Base-by-base conservation (phyloP, 2,329 filamentous ascomycete species). In the Curvularia sp. region DNA sequence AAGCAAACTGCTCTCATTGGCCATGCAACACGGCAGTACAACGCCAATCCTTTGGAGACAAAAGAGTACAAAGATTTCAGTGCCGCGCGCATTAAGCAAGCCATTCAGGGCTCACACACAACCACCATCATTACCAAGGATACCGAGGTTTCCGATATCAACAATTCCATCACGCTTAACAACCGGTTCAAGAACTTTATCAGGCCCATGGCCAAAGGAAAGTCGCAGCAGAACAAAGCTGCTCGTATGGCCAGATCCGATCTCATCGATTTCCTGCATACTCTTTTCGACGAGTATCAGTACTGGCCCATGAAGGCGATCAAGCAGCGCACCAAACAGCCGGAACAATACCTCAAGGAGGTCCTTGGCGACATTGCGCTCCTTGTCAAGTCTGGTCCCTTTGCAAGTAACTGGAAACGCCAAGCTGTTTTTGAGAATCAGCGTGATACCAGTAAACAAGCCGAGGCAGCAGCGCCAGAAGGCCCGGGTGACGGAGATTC, bases 261-360 rank as follows among this genome's bases (percentile, higher is more conserved):
- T 71, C 87, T 99, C 62, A 80, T 96, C 79, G 93, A 97, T 79
- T 85, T 87, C 64, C 88, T 99, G 60, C 93, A 94, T 81, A 80
- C 85, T 48, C 90, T 89, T 74, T 99, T 97, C 86, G 86, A 89
- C 55, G 82, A 90, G 70, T 96, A 90, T 82, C 88, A 89, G 69
- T 98, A 95, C 78, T 99, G 94, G 93, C 88, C 90, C n/a, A 91
- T 98, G 83, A 93, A 92, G 73, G 87, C 90, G 5, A 85, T 99
- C 67, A 92, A 92, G 63, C 83, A 87, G 49, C 82, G 85, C 60
- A 86, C 96, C 38, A 86, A 89, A 59, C 95, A 99, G 79, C 95
- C 95, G 1, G 95, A 98, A 75, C 88, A 90, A n/a, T 98, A 93
- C 76, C 86, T 99, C 61, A 92, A 94, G 53, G 87, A 95, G 74